Conservation (phyloP, 768 basidiomycete species). For the Dacryopinax spathularia region DNA sequence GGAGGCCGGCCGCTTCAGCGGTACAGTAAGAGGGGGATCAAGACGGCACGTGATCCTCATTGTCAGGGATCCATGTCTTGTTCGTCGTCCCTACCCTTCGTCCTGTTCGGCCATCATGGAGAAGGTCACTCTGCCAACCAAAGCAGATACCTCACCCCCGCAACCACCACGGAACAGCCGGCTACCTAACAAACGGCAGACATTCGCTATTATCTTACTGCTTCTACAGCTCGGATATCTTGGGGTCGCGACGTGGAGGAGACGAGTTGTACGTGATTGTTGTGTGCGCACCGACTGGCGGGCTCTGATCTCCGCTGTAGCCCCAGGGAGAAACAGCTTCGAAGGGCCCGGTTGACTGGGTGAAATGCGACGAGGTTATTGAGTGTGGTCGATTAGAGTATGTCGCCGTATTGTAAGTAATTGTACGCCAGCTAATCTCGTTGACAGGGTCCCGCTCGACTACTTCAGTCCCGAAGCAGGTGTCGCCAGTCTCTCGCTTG, state of each 20-base stretch:
- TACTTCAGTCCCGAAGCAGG: conserved; percentile 21
- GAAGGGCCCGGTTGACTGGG: conserved; percentile 9
- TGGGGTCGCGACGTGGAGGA: too few species aligned
- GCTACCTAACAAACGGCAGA: too few species aligned
- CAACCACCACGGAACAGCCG: not conserved
- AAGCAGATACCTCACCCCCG: not conserved
- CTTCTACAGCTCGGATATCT: too few species aligned
- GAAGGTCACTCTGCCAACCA: not conserved
- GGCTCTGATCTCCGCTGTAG: not conserved
- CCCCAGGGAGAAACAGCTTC: not conserved
- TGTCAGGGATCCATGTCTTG: too few species aligned
- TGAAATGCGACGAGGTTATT: conserved; percentile 13
- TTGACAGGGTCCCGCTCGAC: conserved; percentile 22
- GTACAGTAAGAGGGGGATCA: too few species aligned
- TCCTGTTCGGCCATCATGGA: not conserved
- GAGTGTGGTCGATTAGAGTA: conserved; percentile 15
- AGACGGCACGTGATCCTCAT: too few species aligned
- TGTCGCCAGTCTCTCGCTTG: conserved; percentile 21
- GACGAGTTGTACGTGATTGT: too few species aligned
- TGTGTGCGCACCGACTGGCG: too few species aligned
- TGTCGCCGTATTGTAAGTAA: conserved; percentile 1
- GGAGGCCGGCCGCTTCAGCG: too few species aligned
- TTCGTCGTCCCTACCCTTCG: too few species aligned
- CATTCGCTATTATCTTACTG: too few species aligned
- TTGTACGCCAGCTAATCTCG: not conserved